These are phyloP conservation scores for Nicotiana benthamiana DNA, from an alignment of 257 asterid genomes.

Conservation along the genomic window DNA sequence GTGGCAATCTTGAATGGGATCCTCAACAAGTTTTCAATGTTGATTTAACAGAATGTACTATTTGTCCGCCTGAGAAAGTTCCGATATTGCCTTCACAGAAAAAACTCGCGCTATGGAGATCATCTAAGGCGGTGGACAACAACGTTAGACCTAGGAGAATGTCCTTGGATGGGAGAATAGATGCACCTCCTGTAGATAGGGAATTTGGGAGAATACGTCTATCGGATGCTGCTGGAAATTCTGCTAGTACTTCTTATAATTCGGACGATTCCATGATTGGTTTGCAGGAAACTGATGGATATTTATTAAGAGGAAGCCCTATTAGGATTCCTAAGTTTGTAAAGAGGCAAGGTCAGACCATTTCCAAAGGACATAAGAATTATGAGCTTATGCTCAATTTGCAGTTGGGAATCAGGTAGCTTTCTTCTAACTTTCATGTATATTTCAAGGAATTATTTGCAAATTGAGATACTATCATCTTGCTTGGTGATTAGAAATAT, in stretches of 20 bases:
- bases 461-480: background rate
- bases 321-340: constrained; percentile 28
- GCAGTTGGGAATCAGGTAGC: constrained; percentile 36
- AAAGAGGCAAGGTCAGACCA: constrained; percentile 31
- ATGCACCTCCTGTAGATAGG: constrained; percentile 41
- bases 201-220: constrained; percentile 52
- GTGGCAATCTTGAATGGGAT: constrained; percentile 69
- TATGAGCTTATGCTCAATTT: constrained; percentile 36
- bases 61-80: constrained; percentile 58
- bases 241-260: constrained; percentile 10
- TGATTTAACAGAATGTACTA: constrained; percentile 51
- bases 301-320: constrained; percentile 14
- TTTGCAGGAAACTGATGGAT: constrained; percentile 5
- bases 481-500: background rate
- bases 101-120: constrained; percentile 69
- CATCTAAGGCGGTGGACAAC: constrained; percentile 42
- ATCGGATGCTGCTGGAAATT: constrained; percentile 44
- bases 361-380: constrained; percentile 35
- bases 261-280: constrained; percentile 6
- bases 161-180: constrained; percentile 85
- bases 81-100: constrained; percentile 81
- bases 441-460: background rate
- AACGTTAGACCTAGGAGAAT: constrained; percentile 46
- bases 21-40: constrained; percentile 50
- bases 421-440: background rate